Base-by-base conservation (phyloP, 2,329 filamentous ascomycete species). In the Epichloe sp. region DNA sequence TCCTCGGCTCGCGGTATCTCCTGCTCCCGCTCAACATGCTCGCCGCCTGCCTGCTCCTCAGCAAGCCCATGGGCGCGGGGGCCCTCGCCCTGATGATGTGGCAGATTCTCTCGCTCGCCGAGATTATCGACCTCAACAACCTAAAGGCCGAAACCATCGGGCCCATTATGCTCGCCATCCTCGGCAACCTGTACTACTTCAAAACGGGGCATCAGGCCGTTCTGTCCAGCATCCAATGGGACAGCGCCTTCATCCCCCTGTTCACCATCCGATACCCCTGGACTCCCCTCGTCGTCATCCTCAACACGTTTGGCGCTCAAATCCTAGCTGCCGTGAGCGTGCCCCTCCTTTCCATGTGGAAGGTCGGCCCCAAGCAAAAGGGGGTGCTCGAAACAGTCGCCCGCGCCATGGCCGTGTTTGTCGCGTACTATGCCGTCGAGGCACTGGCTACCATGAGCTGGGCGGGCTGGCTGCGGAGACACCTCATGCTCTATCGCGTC, bases 121-220 rank as follows among this genome's bases (percentile, higher is more conserved):
- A 85, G 63, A 72, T 85, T 56, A 64, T 83, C 45, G 79, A 85
- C 62, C 70, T 80, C 58, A 77, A 80, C 61, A 65, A 69, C 54
- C 65, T 85, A 40, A 80, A 83, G 15, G 73, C 78, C 47, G 82
- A 82, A 44, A 76, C 88, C 6, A 85, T 97, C 59, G 91, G 89
- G 0, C 90, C 93, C 19, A 73, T 93, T 40, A 76, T 94, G 55
- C 78, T 97, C 26, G 91, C 83, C 11, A 71, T 97, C n/a, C 79
- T 98, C 1, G 93, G 90, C 53, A 88, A 86, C 61, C 95, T 91
- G 68, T 84, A 96, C 72, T 98, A 83, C 73, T 98, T 98, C 80
- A 96, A 95, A 64, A 98, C 93, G 0, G 93, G 93, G 54, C 93
- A 98, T 67, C 91, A 97, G 68, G 91, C 91, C 12, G 85, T 83